Percentiles rank a stretch among this genome's conserved stretches.
Conservation (phyloP, 331 rosid species). For the Telfairia occidentalis region DNA sequence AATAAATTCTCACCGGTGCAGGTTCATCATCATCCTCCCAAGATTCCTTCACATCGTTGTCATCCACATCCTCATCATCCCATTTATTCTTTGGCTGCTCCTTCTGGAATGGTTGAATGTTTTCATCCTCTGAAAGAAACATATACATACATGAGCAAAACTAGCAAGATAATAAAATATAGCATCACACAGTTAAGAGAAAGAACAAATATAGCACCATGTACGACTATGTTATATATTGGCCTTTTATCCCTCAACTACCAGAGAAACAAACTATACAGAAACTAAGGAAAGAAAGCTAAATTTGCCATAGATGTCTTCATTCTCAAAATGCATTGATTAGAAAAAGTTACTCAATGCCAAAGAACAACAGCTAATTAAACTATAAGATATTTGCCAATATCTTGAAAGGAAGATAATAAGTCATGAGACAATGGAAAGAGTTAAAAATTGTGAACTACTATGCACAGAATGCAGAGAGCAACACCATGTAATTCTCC, state of each 20-base stretch:
- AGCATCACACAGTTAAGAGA: neutral
- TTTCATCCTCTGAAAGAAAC: slow-evolving; percentile 42
- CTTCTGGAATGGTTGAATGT: slow-evolving; percentile 33
- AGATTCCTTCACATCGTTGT: slow-evolving; percentile 71
- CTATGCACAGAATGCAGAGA: neutral
- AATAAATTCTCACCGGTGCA: slow-evolving; percentile 38
- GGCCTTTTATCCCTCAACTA: neutral
- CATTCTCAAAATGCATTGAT: neutral
- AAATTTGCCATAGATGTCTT: neutral
- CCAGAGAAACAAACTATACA: neutral
- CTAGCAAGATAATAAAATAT: neutral
- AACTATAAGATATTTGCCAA: neutral
- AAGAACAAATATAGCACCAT: neutral
- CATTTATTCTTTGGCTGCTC: slow-evolving; percentile 48
- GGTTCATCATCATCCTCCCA: slow-evolving; percentile 98
- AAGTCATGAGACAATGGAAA: neutral
- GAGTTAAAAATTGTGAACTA: neutral
- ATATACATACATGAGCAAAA: neutral
- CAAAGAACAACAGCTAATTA: neutral
- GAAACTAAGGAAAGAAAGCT: neutral
- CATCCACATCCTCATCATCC: slow-evolving; percentile 93
- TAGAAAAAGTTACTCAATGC: neutral
- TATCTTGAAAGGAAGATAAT: neutral
- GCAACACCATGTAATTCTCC: neutral
- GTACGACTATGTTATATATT: neutral